A percentile compares a stretch with the other conserved stretches of the same genome.
These are phyloP conservation scores for Fraxinus latifolia DNA, from an alignment of 305 asterid genomes.

Conservation along the genomic window DNA sequence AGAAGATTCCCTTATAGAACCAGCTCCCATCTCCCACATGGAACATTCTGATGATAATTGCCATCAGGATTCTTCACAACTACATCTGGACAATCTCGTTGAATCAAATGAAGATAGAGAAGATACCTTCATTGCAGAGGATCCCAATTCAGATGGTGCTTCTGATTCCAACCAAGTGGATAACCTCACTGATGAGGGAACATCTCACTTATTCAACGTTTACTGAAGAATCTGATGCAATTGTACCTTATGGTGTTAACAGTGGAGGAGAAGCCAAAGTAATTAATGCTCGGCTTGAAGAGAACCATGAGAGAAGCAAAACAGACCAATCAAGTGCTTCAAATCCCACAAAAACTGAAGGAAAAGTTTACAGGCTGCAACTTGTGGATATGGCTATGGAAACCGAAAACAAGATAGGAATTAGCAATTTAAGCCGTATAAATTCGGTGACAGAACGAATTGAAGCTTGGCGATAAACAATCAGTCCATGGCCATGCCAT, in stretches of 20 bases:
- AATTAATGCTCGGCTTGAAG: slow-evolving; percentile 23
- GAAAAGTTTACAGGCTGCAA: slow-evolving; percentile 33
- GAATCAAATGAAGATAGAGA: slow-evolving; percentile 36
- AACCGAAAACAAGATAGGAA: slow-evolving; percentile 40
- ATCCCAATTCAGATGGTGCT: slow-evolving; percentile 43
- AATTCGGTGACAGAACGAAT: slow-evolving; percentile 64
- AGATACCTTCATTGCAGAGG: slow-evolving; percentile 33
- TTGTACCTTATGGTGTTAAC: slow-evolving; percentile 28
- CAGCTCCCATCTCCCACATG: slow-evolving; percentile 29
- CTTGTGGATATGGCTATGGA: slow-evolving; percentile 32
- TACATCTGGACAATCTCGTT: slow-evolving; percentile 18
- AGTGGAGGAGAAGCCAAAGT: slow-evolving; percentile 26
- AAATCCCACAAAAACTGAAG: slow-evolving; percentile 22
- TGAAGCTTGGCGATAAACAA: slow-evolving; percentile 74
- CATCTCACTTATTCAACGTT: slow-evolving; percentile 49
- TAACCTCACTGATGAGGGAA: slow-evolving; percentile 39
- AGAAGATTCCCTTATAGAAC: slow-evolving; percentile 47
- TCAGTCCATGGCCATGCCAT: background rate
- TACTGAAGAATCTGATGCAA: slow-evolving; percentile 60
- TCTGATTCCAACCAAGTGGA: slow-evolving; percentile 43
- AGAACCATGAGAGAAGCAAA: slow-evolving; percentile 26
- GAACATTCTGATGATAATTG: slow-evolving; percentile 65
- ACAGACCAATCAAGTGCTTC: slow-evolving; percentile 42
- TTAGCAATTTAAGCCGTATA: slow-evolving; percentile 79
- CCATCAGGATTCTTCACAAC: slow-evolving; percentile 44